These are phyloP conservation scores for Aureobasidium sp. DNA, from an alignment of 2,329 filamentous ascomycete species.

Conservation along the genomic window DNA sequence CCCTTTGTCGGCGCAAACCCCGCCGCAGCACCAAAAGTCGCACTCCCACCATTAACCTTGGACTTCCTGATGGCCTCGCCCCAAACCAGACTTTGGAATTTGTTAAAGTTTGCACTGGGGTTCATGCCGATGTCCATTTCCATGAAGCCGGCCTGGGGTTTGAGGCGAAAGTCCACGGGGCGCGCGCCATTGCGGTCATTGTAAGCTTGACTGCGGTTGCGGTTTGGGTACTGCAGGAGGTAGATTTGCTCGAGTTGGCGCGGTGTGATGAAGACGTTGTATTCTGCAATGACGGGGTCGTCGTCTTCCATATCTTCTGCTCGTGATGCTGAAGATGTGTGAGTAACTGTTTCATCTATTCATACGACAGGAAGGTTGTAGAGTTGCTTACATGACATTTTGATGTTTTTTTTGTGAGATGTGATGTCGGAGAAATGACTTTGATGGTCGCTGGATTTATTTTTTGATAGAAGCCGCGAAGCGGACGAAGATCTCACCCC, in stretches of 20 bases:
- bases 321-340: neutral
- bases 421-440: neutral
- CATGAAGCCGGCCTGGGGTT: conserved; percentile 70
- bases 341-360: neutral
- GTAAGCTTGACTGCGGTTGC: conserved; percentile 55
- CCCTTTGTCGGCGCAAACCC: conserved; percentile 29
- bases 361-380: neutral
- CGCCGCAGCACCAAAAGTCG: conserved; percentile 38
- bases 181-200: conserved; percentile 45
- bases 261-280: conserved; percentile 81
- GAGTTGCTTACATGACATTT: conserved; percentile 17
- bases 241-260: conserved; percentile 51
- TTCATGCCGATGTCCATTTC: conserved; percentile 87
- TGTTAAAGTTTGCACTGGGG: conserved; percentile 67
- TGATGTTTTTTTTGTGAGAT: conserved; percentile 13
- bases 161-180: conserved; percentile 70
- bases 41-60: conserved; percentile 29
- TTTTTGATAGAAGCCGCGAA: conserved; percentile 7
- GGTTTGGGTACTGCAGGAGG: conserved; percentile 84
- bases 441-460: conserved; percentile 10
- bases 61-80: conserved; percentile 60
- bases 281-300: conserved; percentile 46
- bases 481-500: neutral
- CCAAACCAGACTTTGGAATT: conserved; percentile 71
- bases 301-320: conserved; percentile 23